Percentiles rank a stretch among this genome's conserved stretches.
phyloP scores from a whole-genome alignment of 2,329 filamentous ascomycete genomes.

The Blastomyces parvus region DNA sequence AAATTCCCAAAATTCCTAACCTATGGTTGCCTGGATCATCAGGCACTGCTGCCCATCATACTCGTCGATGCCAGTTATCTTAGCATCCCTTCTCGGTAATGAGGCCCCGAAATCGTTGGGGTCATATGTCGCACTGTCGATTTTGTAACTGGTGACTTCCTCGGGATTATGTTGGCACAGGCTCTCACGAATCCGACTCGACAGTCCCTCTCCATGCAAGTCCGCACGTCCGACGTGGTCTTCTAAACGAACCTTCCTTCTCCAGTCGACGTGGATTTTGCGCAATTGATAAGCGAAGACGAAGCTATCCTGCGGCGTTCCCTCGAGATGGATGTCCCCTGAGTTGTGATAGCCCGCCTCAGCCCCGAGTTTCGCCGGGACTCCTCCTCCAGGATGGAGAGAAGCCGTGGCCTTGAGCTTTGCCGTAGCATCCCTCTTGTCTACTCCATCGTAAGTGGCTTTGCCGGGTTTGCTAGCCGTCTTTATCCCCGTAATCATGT shows the following conservation, averaged over 20 bases:
- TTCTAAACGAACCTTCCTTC: not conserved
- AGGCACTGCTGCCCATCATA: not conserved
- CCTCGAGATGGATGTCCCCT: not conserved
- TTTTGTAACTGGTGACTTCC: not conserved
- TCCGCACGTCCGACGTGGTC: not conserved
- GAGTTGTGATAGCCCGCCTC: not conserved
- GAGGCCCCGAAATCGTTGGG: not conserved
- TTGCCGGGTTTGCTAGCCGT: not conserved
- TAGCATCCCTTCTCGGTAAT: not conserved
- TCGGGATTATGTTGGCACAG: not conserved
- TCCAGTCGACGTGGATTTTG: not conserved
- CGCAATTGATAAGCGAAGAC: not conserved
- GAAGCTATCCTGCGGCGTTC: not conserved
- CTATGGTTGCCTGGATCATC: not conserved
- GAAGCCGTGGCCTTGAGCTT: not conserved
- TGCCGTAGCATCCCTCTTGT: not conserved
- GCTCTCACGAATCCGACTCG: not conserved
- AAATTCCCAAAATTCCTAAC: not conserved
- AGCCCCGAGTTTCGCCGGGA: not conserved
- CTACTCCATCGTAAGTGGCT: not conserved
- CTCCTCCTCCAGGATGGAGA: not conserved
- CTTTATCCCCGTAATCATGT: not conserved
- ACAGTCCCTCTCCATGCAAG: not conserved
- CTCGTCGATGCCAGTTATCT: not conserved
- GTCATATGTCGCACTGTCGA: not conserved